Percentiles rank a stretch among this genome's conserved stretches.
These are phyloP conservation scores for Planoprotostelium fungivorum DNA, from an alignment of 78 protist species.

Conservation along the genomic window DNA sequence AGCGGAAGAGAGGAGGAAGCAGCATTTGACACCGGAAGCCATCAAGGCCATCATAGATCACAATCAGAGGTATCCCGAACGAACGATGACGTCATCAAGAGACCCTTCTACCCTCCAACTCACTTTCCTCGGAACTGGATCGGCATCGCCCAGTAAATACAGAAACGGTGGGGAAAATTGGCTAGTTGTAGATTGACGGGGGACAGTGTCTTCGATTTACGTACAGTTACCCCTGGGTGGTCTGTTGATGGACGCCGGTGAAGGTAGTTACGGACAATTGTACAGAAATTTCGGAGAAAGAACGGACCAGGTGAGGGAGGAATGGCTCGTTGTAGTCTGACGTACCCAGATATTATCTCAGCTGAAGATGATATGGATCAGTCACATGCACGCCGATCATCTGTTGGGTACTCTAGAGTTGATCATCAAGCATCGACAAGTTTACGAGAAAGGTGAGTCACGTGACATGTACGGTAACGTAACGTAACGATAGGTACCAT, in stretches of 20 bases:
- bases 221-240: not conserved
- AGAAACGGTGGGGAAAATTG: conserved; percentile 14
- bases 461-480: not conserved
- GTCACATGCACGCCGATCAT: conserved; percentile 98
- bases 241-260: conserved; percentile 89
- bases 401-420: conserved; percentile 80
- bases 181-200: not conserved
- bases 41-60: not conserved
- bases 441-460: conserved; percentile 7
- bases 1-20: not conserved
- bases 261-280: conserved; percentile 87
- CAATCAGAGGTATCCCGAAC: not conserved
- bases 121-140: conserved; percentile 33
- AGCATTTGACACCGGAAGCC: not conserved
- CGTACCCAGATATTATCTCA: not conserved
- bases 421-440: conserved; percentile 5
- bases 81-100: not conserved
- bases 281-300: conserved; percentile 59
- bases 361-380: conserved; percentile 73
- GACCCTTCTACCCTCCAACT: not conserved
- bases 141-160: conserved; percentile 21
- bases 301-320: not conserved
- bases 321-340: not conserved
- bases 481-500: not conserved
- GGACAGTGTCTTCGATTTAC: not conserved